phyloP scores from a whole-genome alignment of 306 rosid genomes.

The Gastrolobium bilobum region DNA sequence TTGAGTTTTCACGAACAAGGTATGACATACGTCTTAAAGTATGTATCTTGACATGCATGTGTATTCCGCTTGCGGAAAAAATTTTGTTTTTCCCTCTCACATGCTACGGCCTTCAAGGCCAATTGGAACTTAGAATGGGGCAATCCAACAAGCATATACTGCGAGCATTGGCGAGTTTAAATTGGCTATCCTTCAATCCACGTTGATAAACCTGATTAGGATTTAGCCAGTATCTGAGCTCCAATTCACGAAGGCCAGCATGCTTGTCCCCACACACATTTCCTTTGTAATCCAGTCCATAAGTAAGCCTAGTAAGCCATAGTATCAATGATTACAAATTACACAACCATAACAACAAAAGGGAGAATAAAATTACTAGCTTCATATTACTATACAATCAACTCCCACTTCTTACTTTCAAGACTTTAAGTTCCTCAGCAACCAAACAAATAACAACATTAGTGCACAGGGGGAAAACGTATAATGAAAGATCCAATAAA shows the following conservation, averaged over 20 bases:
- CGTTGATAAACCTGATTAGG: slow-evolving; percentile 96
- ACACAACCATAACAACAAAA: slow-evolving; percentile 38
- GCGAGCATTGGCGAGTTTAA: slow-evolving; percentile 76
- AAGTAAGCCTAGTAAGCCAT: slow-evolving; percentile 81
- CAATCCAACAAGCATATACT: slow-evolving; percentile 93
- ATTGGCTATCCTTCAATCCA: slow-evolving; percentile 77
- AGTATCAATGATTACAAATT: slow-evolving; percentile 41
- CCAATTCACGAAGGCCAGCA: slow-evolving; percentile 84
- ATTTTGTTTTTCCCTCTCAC: too few relatives aligned
- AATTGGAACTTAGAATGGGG: too few relatives aligned
- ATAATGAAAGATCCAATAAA: slow-evolving; percentile 19
- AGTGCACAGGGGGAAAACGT: not conserved
- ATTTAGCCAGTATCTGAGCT: slow-evolving; percentile 87
- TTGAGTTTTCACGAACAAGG: too few relatives aligned
- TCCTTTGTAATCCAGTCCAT: slow-evolving; percentile 97
- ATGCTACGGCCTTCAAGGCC: too few relatives aligned
- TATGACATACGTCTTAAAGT: too few relatives aligned
- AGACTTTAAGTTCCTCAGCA: slow-evolving; percentile 24
- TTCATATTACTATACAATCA: slow-evolving; percentile 31
- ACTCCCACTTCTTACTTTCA: slow-evolving; percentile 40
- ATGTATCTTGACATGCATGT: too few relatives aligned
- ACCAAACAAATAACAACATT: slow-evolving; percentile 27
- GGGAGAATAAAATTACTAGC: not conserved
- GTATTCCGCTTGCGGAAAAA: too few relatives aligned
- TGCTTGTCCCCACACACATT: slow-evolving; percentile 94